These are phyloP conservation scores for Polytolypa hystricis DNA, from an alignment of 2,329 filamentous ascomycete species.

Conservation along the genomic window DNA sequence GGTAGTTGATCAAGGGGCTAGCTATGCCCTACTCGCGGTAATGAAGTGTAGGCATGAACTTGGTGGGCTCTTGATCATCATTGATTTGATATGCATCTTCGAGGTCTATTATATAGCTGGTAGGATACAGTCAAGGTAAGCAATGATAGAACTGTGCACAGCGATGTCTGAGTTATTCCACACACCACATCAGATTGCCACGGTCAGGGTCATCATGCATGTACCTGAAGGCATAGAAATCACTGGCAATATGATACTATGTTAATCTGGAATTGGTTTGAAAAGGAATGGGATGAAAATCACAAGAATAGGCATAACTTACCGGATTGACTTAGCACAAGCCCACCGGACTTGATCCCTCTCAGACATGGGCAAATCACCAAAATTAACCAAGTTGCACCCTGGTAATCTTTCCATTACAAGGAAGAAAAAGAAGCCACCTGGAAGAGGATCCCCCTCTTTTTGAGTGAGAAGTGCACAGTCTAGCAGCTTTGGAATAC, in stretches of 20 bases:
- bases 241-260: conserved; percentile 5
- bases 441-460: conserved; percentile 6
- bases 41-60: conserved; percentile 6
- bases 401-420: conserved; percentile 11
- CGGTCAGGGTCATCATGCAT: conserved; percentile 18
- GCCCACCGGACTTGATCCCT: conserved; percentile 10
- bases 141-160: neutral
- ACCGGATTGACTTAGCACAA: conserved; percentile 11
- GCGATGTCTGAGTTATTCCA: neutral
- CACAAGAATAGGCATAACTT: neutral
- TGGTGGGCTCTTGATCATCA: neutral
- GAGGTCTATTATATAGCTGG: conserved; percentile 12
- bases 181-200: conserved; percentile 12
- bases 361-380: conserved; percentile 9
- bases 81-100: conserved; percentile 9
- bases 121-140: neutral
- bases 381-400: conserved; percentile 9
- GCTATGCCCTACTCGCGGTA: conserved; percentile 7
- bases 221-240: conserved; percentile 10
- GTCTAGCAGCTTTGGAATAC: conserved; percentile 8
- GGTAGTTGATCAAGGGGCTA: conserved; percentile 6
- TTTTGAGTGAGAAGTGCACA: conserved; percentile 1
- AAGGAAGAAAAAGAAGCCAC: conserved; percentile 7
- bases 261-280: neutral
- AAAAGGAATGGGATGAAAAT: neutral